Conservation (phyloP, 768 basidiomycete species). For the Tylopilus rubrobrunneus region DNA sequence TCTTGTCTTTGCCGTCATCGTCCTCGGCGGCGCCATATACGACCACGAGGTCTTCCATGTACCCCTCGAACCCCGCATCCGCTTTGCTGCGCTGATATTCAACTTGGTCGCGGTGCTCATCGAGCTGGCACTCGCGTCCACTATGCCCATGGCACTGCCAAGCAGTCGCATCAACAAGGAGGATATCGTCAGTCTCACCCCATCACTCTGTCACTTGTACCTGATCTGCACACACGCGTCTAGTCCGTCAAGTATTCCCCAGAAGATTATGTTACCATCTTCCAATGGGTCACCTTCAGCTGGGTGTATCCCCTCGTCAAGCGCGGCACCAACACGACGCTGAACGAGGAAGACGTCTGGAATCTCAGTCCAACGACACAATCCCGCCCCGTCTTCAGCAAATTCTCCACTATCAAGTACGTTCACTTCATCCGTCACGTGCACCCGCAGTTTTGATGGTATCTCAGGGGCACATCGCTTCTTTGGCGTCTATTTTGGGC, state of each 20-base stretch:
- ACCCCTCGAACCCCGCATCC: conserved; percentile 36
- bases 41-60: conserved; percentile 42
- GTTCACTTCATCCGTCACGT: neutral
- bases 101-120: conserved; percentile 45
- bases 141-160: conserved; percentile 69
- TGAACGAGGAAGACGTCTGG: conserved; percentile 74
- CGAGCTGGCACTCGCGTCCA: conserved; percentile 45
- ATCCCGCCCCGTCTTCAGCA: conserved; percentile 58
- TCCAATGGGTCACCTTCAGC: conserved; percentile 66
- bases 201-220: neutral
- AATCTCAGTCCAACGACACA: conserved; percentile 62
- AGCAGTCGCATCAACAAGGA: conserved; percentile 45
- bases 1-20: conserved; percentile 42
- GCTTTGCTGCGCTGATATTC: conserved; percentile 24
- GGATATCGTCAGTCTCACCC: conserved; percentile 53
- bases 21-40: conserved; percentile 53
- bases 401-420: conserved; percentile 35
- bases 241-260: conserved; percentile 37
- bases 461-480: conserved; percentile 29
- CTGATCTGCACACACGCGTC: neutral
- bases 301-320: conserved; percentile 69
- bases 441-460: neutral
- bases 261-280: conserved; percentile 73
- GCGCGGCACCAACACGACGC: conserved; percentile 46
- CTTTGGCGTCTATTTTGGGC: conserved; percentile 41